Evolutionary conservation across 306 rosid genomes (phyloP), one percentile per base, ranked within the genome.

Genomic region (Rosa rugosa): DNA sequence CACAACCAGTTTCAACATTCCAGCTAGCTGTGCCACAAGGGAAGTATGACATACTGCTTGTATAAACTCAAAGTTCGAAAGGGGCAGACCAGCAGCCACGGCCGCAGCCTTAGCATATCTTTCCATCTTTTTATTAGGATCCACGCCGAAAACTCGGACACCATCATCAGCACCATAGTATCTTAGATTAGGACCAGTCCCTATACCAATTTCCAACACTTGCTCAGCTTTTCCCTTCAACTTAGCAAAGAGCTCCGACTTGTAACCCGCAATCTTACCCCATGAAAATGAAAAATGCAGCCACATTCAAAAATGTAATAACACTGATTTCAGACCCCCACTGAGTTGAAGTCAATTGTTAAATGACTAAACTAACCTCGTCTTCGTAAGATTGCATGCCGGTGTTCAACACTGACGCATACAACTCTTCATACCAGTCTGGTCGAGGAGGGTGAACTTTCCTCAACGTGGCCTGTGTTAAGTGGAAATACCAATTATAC

Each of bases 151-250:
- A 83, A 91, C 93, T 64, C 83, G 80, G 44, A 88, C 85, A 71
- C 78, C 89, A 62, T 84, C 59, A 64, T 86, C 76, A 59, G 77
- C 79, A 14, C 84, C 92, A 60, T 95, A 95, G 77, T 88, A 92
- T 54, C 81, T 80, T 72, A 95, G 86, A 77, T 95, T 95, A 34
- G 97, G 94, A 75, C 99, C 98, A 14, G 92, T 81, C 53, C 97
- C 99, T 67, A 92, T 86, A 69, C 98, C 99, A 84, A 95, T 83
- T 87, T 92, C 99, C 87, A 95, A 78, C 50, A 95, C 89, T 87
- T 84, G 86, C 64, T 50, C 85, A 38, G 90, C 90, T 53, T 91
- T 90, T 69, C 94, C 98, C 72, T 83, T 90, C 83, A 95, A 77
- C 53, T 85, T 81, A 31, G 89, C 65, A 65, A 95, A 90, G 45